A percentile compares a stretch with the other conserved stretches of the same genome.
These are phyloP conservation scores for Climacium dendroides DNA, from an alignment of 225 moss, liverwort and hornwort genomes.

Conservation along the genomic window DNA sequence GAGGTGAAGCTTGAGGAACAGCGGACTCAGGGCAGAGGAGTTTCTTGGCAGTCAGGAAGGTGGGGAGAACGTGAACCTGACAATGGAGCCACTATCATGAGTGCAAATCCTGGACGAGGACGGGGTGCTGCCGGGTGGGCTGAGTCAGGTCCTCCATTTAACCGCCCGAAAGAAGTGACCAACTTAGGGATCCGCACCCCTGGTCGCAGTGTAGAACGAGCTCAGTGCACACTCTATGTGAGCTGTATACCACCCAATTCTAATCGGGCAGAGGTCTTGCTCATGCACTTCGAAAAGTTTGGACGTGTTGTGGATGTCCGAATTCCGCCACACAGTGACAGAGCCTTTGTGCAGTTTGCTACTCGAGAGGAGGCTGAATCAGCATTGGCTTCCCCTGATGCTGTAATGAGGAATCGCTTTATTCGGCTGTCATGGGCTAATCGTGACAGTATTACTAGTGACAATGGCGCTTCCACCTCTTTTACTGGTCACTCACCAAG, in stretches of 20 bases:
- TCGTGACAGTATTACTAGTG: constrained; percentile 72
- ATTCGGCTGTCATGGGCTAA: constrained; percentile 95
- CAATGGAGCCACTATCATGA: constrained; percentile 15
- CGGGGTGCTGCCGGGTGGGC: constrained; percentile 45
- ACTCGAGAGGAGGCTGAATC: constrained; percentile 84
- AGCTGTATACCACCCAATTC: constrained; percentile 80
- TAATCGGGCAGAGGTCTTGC: constrained; percentile 73
- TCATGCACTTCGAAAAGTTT: constrained; percentile 83
- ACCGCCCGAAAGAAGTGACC: constrained; percentile 59
- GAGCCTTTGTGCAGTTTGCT: constrained; percentile 91
- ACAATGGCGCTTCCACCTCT: constrained; percentile 38
- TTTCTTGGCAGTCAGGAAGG: constrained; percentile 62
- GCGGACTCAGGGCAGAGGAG: constrained; percentile 43
- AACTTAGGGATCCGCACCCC: constrained; percentile 54
- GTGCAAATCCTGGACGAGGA: constrained; percentile 39
- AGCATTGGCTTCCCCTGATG: constrained; percentile 86
- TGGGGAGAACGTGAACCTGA: constrained; percentile 71
- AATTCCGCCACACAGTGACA: constrained; percentile 87
- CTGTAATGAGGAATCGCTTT: constrained; percentile 91
- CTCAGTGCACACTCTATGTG: constrained; percentile 87
- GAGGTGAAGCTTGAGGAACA: constrained; percentile 62
- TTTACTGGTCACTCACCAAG: constrained; percentile 25
- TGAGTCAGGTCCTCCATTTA: constrained; percentile 50
- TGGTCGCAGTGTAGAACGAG: constrained; percentile 58
- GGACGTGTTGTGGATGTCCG: constrained; percentile 87